Percentiles rank a stretch among this genome's conserved stretches.
Evolutionary conservation across 31 red algal genomes (phyloP).

Genomic region (Bonnemaisonia californica): DNA sequence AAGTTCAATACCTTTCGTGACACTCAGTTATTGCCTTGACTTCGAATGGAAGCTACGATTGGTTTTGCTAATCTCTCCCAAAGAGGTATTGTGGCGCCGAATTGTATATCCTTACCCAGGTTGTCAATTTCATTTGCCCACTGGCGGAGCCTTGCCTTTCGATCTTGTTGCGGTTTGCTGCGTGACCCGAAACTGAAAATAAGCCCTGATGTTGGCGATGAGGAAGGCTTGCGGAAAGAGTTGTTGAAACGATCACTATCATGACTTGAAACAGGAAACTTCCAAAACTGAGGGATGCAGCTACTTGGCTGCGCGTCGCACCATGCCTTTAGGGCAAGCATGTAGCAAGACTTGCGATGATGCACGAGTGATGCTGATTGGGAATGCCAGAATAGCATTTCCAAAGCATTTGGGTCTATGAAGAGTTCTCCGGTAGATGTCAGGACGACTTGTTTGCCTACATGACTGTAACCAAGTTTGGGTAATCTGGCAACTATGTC

Average conservation of each 20-base stretch:
- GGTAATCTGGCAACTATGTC: conserved; percentile 87
- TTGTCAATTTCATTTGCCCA: not conserved
- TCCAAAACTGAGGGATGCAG: conserved; percentile 76
- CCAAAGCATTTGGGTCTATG: conserved; percentile 84
- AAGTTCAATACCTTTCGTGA: no score
- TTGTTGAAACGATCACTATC: conserved; percentile 59
- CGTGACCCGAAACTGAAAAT: not conserved
- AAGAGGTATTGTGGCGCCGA: not conserved
- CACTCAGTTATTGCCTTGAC: not conserved
- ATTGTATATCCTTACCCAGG: not conserved
- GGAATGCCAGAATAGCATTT: conserved; percentile 81
- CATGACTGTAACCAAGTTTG: conserved; percentile 78
- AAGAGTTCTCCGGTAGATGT: conserved; percentile 79
- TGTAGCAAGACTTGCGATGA: conserved; percentile 83
- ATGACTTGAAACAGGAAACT: conserved; percentile 65
- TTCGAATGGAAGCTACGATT: not conserved
- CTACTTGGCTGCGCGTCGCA: conserved; percentile 51
- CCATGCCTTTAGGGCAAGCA: conserved; percentile 79
- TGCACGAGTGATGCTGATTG: conserved; percentile 69
- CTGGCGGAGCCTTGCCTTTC: not conserved
- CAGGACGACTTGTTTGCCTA: conserved; percentile 82
- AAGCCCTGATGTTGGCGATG: not conserved
- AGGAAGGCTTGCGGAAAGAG: conserved; percentile 43
- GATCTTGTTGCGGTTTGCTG: not conserved
- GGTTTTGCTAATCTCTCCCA: not conserved